Evolutionary conservation across 305 asterid species (phyloP).

Genomic region (Striga hermonthica): DNA sequence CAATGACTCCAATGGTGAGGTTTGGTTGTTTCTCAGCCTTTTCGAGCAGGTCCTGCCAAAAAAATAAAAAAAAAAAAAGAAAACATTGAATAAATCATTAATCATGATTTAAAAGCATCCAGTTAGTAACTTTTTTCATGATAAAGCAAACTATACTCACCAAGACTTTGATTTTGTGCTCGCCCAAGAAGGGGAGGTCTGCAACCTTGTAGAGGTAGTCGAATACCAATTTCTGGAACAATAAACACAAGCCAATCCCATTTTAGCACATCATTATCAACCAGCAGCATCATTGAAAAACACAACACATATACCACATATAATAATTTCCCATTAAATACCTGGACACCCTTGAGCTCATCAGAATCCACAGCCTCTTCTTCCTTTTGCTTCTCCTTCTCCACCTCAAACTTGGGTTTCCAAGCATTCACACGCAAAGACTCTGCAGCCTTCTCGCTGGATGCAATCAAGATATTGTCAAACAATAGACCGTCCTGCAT

Average conservation of each 20-base stretch:
- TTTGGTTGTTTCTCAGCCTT: constrained; percentile 88
- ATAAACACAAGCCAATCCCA: constrained; percentile 1
- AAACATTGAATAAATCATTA: too few relatives aligned
- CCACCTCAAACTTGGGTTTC: constrained; percentile 74
- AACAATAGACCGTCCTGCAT: constrained; percentile 96
- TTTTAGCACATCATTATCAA: background rate
- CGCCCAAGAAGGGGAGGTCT: constrained; percentile 77
- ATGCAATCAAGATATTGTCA: constrained; percentile 74
- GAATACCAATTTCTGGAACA: constrained; percentile 66
- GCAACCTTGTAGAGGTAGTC: constrained; percentile 82
- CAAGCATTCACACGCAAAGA: constrained; percentile 55
- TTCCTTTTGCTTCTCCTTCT: constrained; percentile 71
- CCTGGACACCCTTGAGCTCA: constrained; percentile 82
- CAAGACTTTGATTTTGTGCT: constrained; percentile 65
- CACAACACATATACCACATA: too few relatives aligned
- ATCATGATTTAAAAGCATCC: background rate
- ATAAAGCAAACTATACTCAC: constrained; percentile 39
- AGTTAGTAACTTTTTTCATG: background rate
- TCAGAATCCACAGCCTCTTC: constrained; percentile 60
- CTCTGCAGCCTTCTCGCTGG: constrained; percentile 68
- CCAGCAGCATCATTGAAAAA: too few relatives aligned
- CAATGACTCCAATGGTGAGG: constrained; percentile 61
- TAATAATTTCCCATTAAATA: constrained; percentile 21
- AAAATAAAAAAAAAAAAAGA: background rate
- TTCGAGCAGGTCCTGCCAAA: constrained; percentile 67